Evolutionary conservation across 371 early-diverging fungal genomes (phyloP), one percentile per base, ranked within the genome.

Genomic region (Amoeboaphelidium occidentale): DNA sequence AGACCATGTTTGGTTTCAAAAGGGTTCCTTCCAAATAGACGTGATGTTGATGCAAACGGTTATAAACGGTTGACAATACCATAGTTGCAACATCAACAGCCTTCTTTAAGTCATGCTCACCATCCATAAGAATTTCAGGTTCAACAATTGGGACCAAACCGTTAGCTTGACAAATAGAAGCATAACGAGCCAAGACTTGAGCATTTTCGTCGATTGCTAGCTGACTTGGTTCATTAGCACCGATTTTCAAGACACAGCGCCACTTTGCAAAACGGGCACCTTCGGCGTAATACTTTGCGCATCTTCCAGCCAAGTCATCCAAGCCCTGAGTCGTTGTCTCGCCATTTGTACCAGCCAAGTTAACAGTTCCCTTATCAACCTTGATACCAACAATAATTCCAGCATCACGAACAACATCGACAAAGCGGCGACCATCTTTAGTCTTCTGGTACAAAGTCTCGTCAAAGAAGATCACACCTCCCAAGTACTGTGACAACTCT

Each of bases 231-330:
- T 55, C 50, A 42, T 56, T 52, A 21, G 58, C 47, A 41, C 58
- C 56, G 41, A 75, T 72, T 52, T 66, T 64, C 46, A 76, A 64
- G 43, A 78, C 67, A 47, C 61, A 66, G 47, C 78, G 60, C 58
- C 78, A 78, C 55, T 78, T 78, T 49, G 76, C 72, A 63, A 78
- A 76, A 17, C 67, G 61, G 25, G 75, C 75, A 32, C 68, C 70
- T 42, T 57, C 57, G 39, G 55, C 49, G 61, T 63, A 64, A 60
- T 67, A 67, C 50, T 63, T 56, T 39, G 48, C 54, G 45, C 70
- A 67, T 39, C 76, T 59, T 47, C 64, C 62, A 23, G 59, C 65
- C 49, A 78, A 49, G 48, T 70, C 74, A 47, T 75, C 76, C 25
- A 76, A 55, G 49, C 78, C 78, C 24, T 65, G 66, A 51, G 74